phyloP scores from a whole-genome alignment of 169 alveolate species.

The Babesia bigemina region DNA sequence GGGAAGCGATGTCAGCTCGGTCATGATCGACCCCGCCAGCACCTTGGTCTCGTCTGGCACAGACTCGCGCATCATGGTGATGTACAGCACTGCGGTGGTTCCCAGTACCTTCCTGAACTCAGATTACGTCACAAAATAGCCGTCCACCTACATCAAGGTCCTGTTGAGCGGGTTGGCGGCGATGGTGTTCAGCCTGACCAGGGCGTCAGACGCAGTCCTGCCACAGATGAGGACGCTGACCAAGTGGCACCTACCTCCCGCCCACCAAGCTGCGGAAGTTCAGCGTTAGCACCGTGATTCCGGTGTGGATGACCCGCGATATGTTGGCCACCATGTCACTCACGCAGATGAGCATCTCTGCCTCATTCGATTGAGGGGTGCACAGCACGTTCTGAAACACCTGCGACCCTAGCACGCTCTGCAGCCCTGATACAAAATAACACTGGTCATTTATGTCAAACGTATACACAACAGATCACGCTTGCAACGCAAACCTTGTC shows the following conservation, averaged over 20 bases:
- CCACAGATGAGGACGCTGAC: not conserved
- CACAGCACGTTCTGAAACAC: conserved; percentile 34
- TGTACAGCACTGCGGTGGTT: conserved; percentile 45
- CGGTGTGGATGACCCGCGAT: conserved; percentile 15
- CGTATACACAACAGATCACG: not conserved
- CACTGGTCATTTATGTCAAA: not conserved
- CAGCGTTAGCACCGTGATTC: conserved; percentile 27
- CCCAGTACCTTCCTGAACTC: conserved; percentile 44
- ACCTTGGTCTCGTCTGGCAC: conserved; percentile 66
- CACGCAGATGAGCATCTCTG: conserved; percentile 52
- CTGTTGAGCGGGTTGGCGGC: conserved; percentile 58
- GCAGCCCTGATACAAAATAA: conserved; percentile 21
- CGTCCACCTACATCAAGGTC: conserved; percentile 24
- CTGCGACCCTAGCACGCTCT: conserved; percentile 18
- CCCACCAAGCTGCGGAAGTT: conserved; percentile 57
- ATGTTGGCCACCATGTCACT: conserved; percentile 22
- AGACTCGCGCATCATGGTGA: conserved; percentile 62
- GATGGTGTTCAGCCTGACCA: conserved; percentile 49
- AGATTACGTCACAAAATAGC: not conserved
- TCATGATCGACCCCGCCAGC: conserved; percentile 75
- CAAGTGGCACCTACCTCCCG: conserved; percentile 36
- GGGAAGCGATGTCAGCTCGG: conserved; percentile 74
- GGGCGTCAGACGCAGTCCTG: conserved; percentile 62
- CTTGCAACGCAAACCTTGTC: not conserved
- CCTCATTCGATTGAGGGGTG: conserved; percentile 47